Percentiles rank a stretch among this genome's conserved stretches.
phyloP scores from a whole-genome alignment of 2,329 filamentous ascomycete genomes.

The Alternaria viburni region DNA sequence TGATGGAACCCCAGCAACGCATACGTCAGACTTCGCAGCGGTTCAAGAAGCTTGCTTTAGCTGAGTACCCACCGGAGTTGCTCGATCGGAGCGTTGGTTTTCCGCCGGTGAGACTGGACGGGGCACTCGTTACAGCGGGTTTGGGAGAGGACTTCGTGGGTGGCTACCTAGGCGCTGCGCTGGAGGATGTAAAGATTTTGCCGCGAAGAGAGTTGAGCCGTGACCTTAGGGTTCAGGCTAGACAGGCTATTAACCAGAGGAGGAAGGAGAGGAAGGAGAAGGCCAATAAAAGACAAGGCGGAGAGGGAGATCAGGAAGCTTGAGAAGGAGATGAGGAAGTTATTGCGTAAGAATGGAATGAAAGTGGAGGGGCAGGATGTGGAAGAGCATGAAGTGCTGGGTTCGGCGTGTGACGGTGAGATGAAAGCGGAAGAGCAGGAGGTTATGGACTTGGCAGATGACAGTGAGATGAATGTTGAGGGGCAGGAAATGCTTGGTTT shows the following conservation, averaged over 20 bases:
- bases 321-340: background rate
- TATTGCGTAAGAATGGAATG: background rate
- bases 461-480: background rate
- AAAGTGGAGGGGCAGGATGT: background rate
- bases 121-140: background rate
- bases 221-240: background rate
- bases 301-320: background rate
- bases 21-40: rapidly evolving
- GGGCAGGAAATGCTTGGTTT: background rate
- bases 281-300: background rate
- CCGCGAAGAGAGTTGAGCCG: background rate
- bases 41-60: background rate
- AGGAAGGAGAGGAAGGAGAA: background rate
- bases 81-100: background rate
- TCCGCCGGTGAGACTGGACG: background rate
- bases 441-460: rapidly evolving
- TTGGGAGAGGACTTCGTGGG: background rate
- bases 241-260: background rate
- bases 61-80: background rate
- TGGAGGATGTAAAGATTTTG: background rate
- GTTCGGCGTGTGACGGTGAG: rapidly evolving
- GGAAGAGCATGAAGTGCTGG: background rate
- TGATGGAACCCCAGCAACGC: background rate
- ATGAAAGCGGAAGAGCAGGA: background rate
- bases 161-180: rapidly evolving